These are phyloP conservation scores for Penicillium sp. DNA, from an alignment of 2,329 filamentous ascomycete genomes.

Conservation along the genomic window DNA sequence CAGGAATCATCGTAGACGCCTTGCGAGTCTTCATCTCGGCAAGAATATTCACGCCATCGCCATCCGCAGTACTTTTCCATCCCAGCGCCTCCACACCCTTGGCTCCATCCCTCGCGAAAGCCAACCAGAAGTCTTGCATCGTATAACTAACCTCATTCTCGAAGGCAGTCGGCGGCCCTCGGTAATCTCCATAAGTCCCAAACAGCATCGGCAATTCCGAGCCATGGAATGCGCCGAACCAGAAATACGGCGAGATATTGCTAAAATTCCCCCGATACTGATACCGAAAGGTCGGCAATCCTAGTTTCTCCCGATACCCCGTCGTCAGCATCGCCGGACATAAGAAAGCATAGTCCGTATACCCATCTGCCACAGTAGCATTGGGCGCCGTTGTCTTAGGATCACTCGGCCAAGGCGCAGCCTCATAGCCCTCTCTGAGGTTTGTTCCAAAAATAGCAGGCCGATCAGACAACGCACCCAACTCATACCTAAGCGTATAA, in stretches of 20 bases:
- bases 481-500: neutral
- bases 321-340: neutral
- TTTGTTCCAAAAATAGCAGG: neutral
- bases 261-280: neutral
- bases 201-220: neutral
- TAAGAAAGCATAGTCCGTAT: neutral
- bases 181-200: neutral
- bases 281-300: neutral
- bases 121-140: constrained; percentile 1
- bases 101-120: neutral
- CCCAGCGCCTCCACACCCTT: neutral
- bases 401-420: neutral
- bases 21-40: neutral
- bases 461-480: neutral
- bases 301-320: neutral
- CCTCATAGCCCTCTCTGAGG: neutral
- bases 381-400: neutral
- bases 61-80: neutral
- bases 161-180: neutral
- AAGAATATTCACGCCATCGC: neutral
- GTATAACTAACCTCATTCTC: neutral
- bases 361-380: neutral
- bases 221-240: neutral
- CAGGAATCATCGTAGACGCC: neutral
- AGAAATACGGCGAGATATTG: constrained; percentile 1